Conservation (phyloP, 257 asterid species). For the Nicotiana sylvestris region DNA sequence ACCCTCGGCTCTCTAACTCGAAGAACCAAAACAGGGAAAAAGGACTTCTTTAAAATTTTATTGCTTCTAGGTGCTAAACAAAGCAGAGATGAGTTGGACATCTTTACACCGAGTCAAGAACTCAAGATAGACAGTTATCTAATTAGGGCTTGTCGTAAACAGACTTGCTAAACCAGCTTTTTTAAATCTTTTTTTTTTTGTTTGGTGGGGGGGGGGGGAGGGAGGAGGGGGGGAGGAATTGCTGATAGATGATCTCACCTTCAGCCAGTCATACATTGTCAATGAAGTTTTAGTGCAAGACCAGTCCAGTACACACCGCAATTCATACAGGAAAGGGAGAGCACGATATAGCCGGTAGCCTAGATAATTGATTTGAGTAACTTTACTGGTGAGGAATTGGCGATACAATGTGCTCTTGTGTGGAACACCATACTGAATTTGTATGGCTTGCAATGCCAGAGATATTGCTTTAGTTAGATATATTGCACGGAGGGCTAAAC, state of each 20-base stretch:
- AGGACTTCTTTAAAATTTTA: neutral
- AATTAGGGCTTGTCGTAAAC: neutral
- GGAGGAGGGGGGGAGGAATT: neutral
- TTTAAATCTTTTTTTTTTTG: neutral
- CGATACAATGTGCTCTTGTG: constrained; percentile 94
- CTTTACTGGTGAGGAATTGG: constrained; percentile 93
- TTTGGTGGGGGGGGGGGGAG: neutral
- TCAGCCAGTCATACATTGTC: constrained; percentile 99
- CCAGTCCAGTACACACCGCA: constrained; percentile 99
- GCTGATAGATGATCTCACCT: constrained; percentile 50
- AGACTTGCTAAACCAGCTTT: neutral
- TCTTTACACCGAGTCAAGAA: neutral
- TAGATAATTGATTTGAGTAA: constrained; percentile 73
- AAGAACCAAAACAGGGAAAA: neutral
- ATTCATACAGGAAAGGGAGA: constrained; percentile 89
- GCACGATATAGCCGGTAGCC: constrained; percentile 96
- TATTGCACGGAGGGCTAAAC: constrained; percentile 86
- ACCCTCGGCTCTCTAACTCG: too few species aligned
- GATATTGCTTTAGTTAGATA: constrained; percentile 89
- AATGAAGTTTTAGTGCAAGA: constrained; percentile 90
- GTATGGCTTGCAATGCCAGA: constrained; percentile 88
- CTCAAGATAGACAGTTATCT: neutral
- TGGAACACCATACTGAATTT: constrained; percentile 88
- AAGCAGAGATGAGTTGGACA: neutral
- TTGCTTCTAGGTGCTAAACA: neutral